Conservation (phyloP, 73 alveolate genomes). For the Uronychia binucleata region DNA sequence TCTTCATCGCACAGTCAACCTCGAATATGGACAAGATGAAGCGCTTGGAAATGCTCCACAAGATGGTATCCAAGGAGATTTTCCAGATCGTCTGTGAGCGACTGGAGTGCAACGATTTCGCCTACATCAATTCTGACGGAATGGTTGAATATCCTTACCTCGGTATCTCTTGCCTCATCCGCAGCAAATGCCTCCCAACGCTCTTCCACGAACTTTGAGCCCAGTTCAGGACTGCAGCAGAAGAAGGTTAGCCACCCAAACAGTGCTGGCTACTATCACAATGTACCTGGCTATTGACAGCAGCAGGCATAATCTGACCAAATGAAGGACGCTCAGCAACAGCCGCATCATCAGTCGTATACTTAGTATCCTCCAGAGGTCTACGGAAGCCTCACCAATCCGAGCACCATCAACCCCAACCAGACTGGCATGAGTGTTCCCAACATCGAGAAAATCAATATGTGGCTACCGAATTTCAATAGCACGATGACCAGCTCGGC, state of each 20-base stretch:
- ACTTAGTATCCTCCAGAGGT: not conserved
- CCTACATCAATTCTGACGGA: slow-evolving; percentile 15
- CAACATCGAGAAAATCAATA: not conserved
- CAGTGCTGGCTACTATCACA: not conserved
- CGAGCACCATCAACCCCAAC: not conserved
- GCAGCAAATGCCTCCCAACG: not conserved
- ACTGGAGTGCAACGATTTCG: not conserved
- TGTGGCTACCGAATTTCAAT: not conserved
- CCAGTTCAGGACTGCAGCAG: not conserved
- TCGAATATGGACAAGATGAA: not conserved
- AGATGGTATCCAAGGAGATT: not conserved
- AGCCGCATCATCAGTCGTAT: not conserved
- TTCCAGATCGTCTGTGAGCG: not conserved
- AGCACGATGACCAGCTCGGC: not conserved
- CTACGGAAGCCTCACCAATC: not conserved
- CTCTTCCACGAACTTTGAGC: not conserved
- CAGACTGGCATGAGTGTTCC: not conserved
- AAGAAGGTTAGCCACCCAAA: not conserved
- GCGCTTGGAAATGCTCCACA: not conserved
- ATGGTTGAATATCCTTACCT: slow-evolving; percentile 26
- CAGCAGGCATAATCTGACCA: not conserved
- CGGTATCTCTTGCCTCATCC: not conserved
- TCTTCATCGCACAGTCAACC: not conserved
- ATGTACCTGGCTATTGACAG: too few relatives aligned
- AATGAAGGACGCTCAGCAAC: not conserved